These are phyloP conservation scores for Tulasnella sp. DNA, from an alignment of 768 basidiomycete species.

Conservation along the genomic window DNA sequence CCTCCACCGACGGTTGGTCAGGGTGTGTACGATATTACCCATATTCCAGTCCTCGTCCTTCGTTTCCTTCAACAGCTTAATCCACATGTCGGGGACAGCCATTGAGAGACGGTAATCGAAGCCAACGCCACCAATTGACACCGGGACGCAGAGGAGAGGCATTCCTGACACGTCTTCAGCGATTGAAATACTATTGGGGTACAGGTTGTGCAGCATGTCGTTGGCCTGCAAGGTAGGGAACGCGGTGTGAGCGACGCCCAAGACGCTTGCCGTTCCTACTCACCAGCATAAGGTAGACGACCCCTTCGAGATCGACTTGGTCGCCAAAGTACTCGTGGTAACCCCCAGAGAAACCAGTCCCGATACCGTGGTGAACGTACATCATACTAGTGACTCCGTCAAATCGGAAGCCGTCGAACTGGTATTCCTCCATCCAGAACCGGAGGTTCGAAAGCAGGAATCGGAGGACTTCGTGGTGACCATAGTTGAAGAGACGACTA, in stretches of 20 bases:
- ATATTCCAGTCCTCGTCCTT: constrained; percentile 85
- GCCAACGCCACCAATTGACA: constrained; percentile 79
- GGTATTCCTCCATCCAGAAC: constrained; percentile 92
- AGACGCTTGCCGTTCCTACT: constrained; percentile 25
- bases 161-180: constrained; percentile 99
- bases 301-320: constrained; percentile 76
- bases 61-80: constrained; percentile 94
- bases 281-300: constrained; percentile 98
- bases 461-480: constrained; percentile 85
- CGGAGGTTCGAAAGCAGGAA: constrained; percentile 94
- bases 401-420: constrained; percentile 96
- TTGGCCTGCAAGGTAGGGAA: constrained; percentile 64
- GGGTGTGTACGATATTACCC: constrained; percentile 76
- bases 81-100: constrained; percentile 99
- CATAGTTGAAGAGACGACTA: constrained; percentile 92
- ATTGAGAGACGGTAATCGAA: constrained; percentile 98
- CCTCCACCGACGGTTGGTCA: constrained; percentile 81
- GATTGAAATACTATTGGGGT: constrained; percentile 79
- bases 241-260: background rate
- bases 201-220: constrained; percentile 76
- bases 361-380: constrained; percentile 97
- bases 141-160: constrained; percentile 85
- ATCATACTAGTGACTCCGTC: constrained; percentile 99
- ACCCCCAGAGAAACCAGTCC: constrained; percentile 93
- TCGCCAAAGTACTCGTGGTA: constrained; percentile 98